phyloP scores from a whole-genome alignment of 1,284 basidiomycete genomes.

The Thecaphora thlaspeos region DNA sequence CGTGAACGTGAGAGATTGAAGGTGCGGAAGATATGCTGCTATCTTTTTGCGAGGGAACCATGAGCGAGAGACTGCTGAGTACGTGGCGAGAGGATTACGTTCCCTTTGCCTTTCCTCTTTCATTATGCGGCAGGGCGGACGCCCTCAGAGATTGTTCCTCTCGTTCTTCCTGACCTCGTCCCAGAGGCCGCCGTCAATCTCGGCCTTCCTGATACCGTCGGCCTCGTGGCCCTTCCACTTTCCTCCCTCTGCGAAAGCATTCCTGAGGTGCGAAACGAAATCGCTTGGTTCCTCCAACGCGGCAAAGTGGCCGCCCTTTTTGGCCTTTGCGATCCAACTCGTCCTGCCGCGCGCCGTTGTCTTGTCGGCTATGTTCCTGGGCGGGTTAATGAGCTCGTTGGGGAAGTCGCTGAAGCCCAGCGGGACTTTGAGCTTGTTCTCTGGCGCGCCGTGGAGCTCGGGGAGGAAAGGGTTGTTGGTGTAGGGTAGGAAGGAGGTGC shows the following conservation, averaged over 20 bases:
- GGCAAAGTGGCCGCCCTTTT: constrained; percentile 44
- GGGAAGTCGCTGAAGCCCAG: constrained; percentile 43
- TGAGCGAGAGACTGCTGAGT: too few species aligned
- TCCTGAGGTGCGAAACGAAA: constrained; percentile 37
- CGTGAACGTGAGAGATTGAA: too few species aligned
- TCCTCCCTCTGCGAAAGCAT: constrained; percentile 33
- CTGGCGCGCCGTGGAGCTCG: constrained; percentile 22
- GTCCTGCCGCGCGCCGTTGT: constrained; percentile 28
- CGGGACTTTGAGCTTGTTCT: constrained; percentile 26
- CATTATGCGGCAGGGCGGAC: too few species aligned
- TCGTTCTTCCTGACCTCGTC: constrained; percentile 28
- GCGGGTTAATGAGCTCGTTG: constrained; percentile 35
- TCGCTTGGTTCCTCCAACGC: constrained; percentile 40
- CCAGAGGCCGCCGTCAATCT: constrained; percentile 35
- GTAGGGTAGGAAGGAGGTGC: constrained; percentile 44
- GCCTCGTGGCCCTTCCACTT: constrained; percentile 19
- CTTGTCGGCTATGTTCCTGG: constrained; percentile 25
- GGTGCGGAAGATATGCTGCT: too few species aligned
- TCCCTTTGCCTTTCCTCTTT: too few species aligned
- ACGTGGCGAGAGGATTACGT: too few species aligned
- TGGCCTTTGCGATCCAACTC: constrained; percentile 29
- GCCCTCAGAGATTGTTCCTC: constrained; percentile 2
- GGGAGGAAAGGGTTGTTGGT: constrained; percentile 33
- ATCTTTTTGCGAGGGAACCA: too few species aligned
- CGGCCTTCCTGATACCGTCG: constrained; percentile 12